Evolutionary conservation across 176 grass and related monocot genomes (phyloP), one percentile per base, ranked within the genome.

Genomic region (Triticum aestivum): DNA sequence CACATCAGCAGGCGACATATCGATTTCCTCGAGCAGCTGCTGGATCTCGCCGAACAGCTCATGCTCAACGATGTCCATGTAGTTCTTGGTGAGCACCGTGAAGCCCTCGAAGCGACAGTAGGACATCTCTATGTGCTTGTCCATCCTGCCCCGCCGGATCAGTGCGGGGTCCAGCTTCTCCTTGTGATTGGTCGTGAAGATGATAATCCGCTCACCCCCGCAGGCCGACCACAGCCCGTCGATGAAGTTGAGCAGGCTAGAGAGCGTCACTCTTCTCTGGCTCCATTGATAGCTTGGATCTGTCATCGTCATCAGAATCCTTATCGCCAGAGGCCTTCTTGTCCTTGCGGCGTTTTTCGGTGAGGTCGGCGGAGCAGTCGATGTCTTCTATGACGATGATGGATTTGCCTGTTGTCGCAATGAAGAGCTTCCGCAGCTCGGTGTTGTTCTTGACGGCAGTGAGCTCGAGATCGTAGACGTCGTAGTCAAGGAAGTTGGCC

Each of bases 361-460:
- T 93, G 69, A 96, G 85, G 61, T 94, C 90, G 1, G 88, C n/a
- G 3, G 94, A 94, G 87, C 89, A 97, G 26, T 97, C 91, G 1
- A 97, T 91, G 78, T 92, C 94, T 69, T 92, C 91, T 54, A 93
- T 86, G 37, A 96, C 89, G 68, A 93, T 87, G 17, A 96, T 91
- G 6, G 94, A 97, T 45, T 92, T 94, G 61, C 92, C 86, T 0
- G 88, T 90, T 0, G 92, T 94, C 71, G 94, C 88, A 23, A 94
- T 94, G 77, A 94, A 97, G 49, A 97, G 92, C 86, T 91, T 97
- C 24, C 91, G 20, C 41, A 97, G 90, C 44, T 97, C 91, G 15
- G 87, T 88, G 70, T 97, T 97, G 87, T 68, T 90, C 87, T 97
- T 92, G 17, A 97, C 56, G 2, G 85, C 63, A 0, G 94, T 97